Conservation (phyloP, 495 filamentous ascomycete species). For the Aspergillus homomorphus region DNA sequence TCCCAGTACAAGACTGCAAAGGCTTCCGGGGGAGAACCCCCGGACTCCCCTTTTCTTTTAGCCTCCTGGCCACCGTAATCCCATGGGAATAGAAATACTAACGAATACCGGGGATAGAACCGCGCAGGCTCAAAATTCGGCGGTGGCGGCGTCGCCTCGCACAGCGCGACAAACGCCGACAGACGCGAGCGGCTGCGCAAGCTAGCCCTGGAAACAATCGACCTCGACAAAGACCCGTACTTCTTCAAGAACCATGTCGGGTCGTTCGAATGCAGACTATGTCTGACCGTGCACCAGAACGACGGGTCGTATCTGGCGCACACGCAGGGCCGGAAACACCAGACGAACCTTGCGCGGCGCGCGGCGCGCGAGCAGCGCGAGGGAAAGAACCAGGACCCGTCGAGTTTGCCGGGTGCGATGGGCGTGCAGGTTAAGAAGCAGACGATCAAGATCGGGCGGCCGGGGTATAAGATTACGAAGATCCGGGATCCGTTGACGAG, state of each 20-base stretch:
- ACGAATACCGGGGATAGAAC: too few species aligned
- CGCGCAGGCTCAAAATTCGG: slow-evolving; percentile 97
- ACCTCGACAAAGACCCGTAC: slow-evolving; percentile 98
- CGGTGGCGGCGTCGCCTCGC: slow-evolving; percentile 92
- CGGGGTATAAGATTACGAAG: slow-evolving; percentile 98
- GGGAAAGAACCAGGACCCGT: slow-evolving; percentile 69
- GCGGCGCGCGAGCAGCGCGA: slow-evolving; percentile 93
- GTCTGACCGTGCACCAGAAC: slow-evolving; percentile 98
- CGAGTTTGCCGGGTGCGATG: slow-evolving; percentile 63
- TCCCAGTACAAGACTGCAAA: too few species aligned
- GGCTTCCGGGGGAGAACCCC: too few species aligned
- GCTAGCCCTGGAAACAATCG: slow-evolving; percentile 96
- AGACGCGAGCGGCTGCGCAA: slow-evolving; percentile 95
- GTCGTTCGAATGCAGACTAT: slow-evolving; percentile 96
- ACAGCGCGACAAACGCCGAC: slow-evolving; percentile 92
- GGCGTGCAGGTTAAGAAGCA: slow-evolving; percentile 84
- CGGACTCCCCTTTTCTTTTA: too few species aligned
- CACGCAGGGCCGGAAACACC: slow-evolving; percentile 98
- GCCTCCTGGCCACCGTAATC: background rate
- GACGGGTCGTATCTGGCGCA: slow-evolving; percentile 99
- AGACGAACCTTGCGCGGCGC: slow-evolving; percentile 96
- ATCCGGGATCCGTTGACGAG: slow-evolving; percentile 84
- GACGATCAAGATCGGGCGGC: slow-evolving; percentile 93
- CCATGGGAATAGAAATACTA: too few species aligned
- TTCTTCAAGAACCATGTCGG: slow-evolving; percentile 99